A percentile compares a stretch with the other conserved stretches of the same genome.
These are phyloP conservation scores for Cyberlindnera nakhonratchasimensis DNA, from an alignment of 805 yeast species.

Conservation along the genomic window DNA sequence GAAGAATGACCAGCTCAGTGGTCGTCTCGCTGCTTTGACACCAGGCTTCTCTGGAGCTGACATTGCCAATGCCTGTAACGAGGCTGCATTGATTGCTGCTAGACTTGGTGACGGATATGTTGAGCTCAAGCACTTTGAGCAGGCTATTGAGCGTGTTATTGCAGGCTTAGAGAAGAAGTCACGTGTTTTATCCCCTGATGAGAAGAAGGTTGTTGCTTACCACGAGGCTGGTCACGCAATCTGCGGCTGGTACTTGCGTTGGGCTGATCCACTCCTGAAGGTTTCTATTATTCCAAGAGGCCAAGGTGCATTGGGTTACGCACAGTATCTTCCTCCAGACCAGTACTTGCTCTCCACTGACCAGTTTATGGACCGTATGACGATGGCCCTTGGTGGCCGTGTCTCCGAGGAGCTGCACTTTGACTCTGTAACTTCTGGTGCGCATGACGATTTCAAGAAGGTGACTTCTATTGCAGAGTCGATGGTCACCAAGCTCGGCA, in stretches of 20 bases:
- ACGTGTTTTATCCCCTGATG: conserved; percentile 71
- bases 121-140: conserved; percentile 73
- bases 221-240: conserved; percentile 98
- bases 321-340: conserved; percentile 91
- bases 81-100: conserved; percentile 92
- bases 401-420: conserved; percentile 90
- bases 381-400: conserved; percentile 93
- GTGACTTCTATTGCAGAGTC: conserved; percentile 84
- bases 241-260: conserved; percentile 87
- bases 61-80: conserved; percentile 91
- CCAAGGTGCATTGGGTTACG: conserved; percentile 93
- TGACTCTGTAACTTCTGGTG: conserved; percentile 85
- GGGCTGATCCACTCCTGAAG: conserved; percentile 87
- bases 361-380: conserved; percentile 79
- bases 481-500: conserved; percentile 86
- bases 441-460: conserved; percentile 88
- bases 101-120: conserved; percentile 64
- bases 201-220: conserved; percentile 82
- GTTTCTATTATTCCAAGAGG: conserved; percentile 96
- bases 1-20: conserved; percentile 61
- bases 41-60: conserved; percentile 98
- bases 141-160: conserved; percentile 89
- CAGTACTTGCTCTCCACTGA: conserved; percentile 72
- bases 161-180: conserved; percentile 92
- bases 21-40: conserved; percentile 84